phyloP scores from a whole-genome alignment of 139 green algal species.

The Diplosphaera chodatii region DNA sequence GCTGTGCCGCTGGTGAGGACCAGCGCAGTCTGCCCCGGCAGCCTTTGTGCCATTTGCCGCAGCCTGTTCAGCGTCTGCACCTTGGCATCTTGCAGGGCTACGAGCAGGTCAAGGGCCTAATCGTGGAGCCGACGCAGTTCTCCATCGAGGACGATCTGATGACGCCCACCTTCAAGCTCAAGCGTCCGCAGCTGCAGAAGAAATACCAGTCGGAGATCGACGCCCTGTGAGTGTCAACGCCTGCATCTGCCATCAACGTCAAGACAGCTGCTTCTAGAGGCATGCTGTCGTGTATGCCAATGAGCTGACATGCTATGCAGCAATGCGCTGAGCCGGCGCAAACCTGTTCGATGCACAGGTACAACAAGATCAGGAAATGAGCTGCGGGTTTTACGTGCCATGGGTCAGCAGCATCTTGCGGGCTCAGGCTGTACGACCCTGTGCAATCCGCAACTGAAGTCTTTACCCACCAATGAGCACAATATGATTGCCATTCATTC shows the following conservation, averaged over 20 bases:
- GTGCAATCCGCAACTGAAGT: too few relatives aligned
- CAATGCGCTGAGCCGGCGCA: too few relatives aligned
- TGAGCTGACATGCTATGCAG: background rate
- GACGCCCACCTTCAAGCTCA: conserved; percentile 81
- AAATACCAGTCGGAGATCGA: conserved; percentile 38
- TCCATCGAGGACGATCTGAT: conserved; percentile 51
- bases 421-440: too few relatives aligned
- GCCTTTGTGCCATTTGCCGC: background rate
- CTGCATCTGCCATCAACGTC: background rate
- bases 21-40: background rate
- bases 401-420: too few relatives aligned
- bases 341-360: background rate
- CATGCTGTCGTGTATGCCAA: background rate
- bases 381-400: too few relatives aligned
- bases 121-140: conserved; percentile 22
- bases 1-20: background rate
- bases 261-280: background rate
- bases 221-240: background rate
- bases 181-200: conserved; percentile 48
- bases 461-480: too few relatives aligned
- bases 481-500: too few relatives aligned
- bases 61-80: background rate
- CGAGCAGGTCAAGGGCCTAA: conserved; percentile 6
- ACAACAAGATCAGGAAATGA: background rate
- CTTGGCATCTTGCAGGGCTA: background rate